Percentiles rank a stretch among this genome's conserved stretches.
These are phyloP conservation scores for Penicillium sp. DNA, from an alignment of 2,329 filamentous ascomycete species.

Conservation along the genomic window DNA sequence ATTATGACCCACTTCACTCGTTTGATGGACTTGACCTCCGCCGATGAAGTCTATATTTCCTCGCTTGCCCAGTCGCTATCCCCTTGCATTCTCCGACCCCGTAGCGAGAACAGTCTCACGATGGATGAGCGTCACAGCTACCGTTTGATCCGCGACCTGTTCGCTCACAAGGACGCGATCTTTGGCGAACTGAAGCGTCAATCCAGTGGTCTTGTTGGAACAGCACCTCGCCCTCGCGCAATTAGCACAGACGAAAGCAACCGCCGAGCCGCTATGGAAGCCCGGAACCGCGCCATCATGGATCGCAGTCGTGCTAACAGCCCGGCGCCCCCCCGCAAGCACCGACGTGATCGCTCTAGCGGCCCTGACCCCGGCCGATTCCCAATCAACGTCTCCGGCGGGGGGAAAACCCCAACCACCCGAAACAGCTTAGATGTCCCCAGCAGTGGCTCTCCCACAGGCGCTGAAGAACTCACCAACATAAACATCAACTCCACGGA, in stretches of 20 bases:
- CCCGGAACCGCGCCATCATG: constrained; percentile 79
- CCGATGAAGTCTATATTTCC: constrained; percentile 82
- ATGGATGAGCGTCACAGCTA: constrained; percentile 95
- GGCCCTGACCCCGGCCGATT: constrained; percentile 78
- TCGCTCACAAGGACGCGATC: constrained; percentile 91
- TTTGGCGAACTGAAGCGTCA: constrained; percentile 92
- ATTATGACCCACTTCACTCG: constrained; percentile 98
- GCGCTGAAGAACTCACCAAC: constrained; percentile 36
- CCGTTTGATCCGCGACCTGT: constrained; percentile 87
- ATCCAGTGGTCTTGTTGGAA: constrained; percentile 55
- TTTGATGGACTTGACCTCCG: constrained; percentile 93
- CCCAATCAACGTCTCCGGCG: constrained; percentile 73
- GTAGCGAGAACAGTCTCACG: constrained; percentile 84
- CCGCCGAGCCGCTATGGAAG: constrained; percentile 90
- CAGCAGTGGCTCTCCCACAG: constrained; percentile 53
- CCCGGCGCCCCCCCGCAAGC: constrained; percentile 60
- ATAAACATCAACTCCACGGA: constrained; percentile 35
- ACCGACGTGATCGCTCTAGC: constrained; percentile 81
- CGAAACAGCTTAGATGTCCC: constrained; percentile 83
- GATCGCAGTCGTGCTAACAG: constrained; percentile 75
- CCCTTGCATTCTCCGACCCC: constrained; percentile 85
- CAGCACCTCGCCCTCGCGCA: constrained; percentile 73
- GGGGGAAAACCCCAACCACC: constrained; percentile 52
- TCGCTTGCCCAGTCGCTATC: constrained; percentile 76
- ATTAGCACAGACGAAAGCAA: constrained; percentile 97